Percentiles rank a stretch among this genome's conserved stretches.
phyloP scores from a whole-genome alignment of 371 early-diverging fungal genomes.

The Parasitella parasitica region DNA sequence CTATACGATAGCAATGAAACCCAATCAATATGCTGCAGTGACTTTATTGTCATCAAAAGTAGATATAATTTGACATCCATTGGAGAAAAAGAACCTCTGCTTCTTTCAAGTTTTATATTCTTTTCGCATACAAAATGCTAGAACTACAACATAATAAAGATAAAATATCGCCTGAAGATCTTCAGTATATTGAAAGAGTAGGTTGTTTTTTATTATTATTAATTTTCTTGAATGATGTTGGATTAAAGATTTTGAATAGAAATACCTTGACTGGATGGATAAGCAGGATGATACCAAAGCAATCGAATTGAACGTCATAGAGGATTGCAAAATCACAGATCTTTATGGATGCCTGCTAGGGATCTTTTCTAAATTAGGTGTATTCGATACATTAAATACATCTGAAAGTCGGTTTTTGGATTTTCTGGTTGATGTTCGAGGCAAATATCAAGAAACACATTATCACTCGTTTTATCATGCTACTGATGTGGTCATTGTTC shows the following conservation, averaged over 20 bases:
- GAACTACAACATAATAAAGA: constrained; percentile 10
- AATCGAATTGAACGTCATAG: constrained; percentile 57
- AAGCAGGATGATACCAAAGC: neutral
- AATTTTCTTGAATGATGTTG: neutral
- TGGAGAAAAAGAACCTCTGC: neutral
- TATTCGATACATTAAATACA: constrained; percentile 52
- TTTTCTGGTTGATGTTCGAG: constrained; percentile 74
- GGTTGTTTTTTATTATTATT: neutral
- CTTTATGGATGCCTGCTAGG: constrained; percentile 68
- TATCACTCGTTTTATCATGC: constrained; percentile 88
- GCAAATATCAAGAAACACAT: constrained; percentile 66
- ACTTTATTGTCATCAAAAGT: neutral
- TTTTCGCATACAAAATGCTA: constrained; percentile 6
- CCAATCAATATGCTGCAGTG: neutral
- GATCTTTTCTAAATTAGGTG: constrained; percentile 57
- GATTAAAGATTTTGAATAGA: neutral
- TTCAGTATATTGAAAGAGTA: constrained; percentile 14
- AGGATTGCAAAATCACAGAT: constrained; percentile 53
- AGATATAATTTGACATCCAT: neutral
- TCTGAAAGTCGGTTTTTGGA: constrained; percentile 62
- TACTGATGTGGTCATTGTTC: constrained; percentile 74
- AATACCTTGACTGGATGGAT: constrained; percentile 5
- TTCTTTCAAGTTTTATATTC: neutral
- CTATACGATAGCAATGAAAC: neutral
- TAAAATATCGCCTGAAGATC: neutral